Conservation (phyloP, 129 eudicot species). For the Artemisia annua region DNA sequence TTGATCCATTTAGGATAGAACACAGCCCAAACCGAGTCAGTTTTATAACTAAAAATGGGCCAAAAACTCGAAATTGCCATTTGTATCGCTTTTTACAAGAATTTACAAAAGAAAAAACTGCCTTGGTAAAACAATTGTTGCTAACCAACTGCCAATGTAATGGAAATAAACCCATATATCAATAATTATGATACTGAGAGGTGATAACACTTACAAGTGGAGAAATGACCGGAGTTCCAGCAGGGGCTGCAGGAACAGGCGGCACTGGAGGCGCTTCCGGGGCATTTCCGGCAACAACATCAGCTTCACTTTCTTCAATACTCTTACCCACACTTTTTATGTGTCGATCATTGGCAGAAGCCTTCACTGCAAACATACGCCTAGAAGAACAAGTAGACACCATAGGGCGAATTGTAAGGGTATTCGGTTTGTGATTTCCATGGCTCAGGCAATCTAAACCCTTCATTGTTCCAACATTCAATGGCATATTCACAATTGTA, state of each 20-base stretch:
- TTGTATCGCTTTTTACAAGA: too few species aligned
- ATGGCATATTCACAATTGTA: constrained; percentile 32
- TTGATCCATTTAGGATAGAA: too few species aligned
- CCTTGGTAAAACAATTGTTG: too few species aligned
- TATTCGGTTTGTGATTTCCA: constrained; percentile 18
- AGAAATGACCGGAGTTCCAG: constrained; percentile 71
- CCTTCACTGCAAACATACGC: constrained; percentile 46
- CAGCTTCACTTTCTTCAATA: constrained; percentile 88
- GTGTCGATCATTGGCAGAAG: constrained; percentile 40
- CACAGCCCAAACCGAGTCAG: too few species aligned
- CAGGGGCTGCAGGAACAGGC: constrained; percentile 64
- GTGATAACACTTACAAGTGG: constrained; percentile 52
- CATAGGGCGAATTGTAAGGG: constrained; percentile 23
- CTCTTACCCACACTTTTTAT: constrained; percentile 53
- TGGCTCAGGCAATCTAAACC: constrained; percentile 35
- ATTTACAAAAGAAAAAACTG: too few species aligned
- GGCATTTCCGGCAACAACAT: constrained; percentile 77
- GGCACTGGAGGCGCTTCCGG: constrained; percentile 89
- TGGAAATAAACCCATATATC: too few species aligned
- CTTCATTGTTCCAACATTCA: constrained; percentile 40
- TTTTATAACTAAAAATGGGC: too few species aligned
- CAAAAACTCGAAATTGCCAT: too few species aligned
- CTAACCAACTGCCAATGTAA: too few species aligned
- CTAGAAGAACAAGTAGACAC: constrained; percentile 2
- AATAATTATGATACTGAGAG: not conserved